A percentile compares a stretch with the other conserved stretches of the same genome.
Evolutionary conservation across 345 rosid species (phyloP).

Genomic region (Eutrema yunnanense): DNA sequence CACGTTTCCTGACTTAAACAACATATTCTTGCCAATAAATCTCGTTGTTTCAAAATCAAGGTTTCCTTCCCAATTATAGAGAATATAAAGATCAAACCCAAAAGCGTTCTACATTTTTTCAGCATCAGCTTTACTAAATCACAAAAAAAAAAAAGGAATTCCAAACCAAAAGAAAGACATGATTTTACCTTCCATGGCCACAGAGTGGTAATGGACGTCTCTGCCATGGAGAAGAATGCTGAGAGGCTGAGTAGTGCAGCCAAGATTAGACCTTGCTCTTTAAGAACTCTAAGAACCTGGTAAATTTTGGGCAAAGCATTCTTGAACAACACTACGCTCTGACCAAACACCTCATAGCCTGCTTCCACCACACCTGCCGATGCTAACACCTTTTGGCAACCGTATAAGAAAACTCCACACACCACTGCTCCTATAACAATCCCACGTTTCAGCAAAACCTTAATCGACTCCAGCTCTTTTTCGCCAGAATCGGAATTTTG

Average conservation of each 20-base stretch:
- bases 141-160: neutral
- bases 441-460: constrained; percentile 43
- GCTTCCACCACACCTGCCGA: constrained; percentile 61
- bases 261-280: constrained; percentile 77
- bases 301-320: constrained; percentile 67
- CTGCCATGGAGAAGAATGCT: constrained; percentile 95
- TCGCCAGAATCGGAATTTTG: constrained; percentile 1
- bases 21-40: neutral
- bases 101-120: neutral
- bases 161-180: neutral
- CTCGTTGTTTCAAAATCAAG: neutral
- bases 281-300: constrained; percentile 61
- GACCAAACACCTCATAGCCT: constrained; percentile 64
- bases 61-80: neutral
- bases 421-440: constrained; percentile 55
- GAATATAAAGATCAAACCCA: constrained; percentile 1
- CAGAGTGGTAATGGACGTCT: constrained; percentile 82
- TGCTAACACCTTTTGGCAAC: constrained; percentile 60
- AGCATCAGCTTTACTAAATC: neutral
- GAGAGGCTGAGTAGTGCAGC: constrained; percentile 70
- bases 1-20: neutral
- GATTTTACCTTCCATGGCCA: constrained; percentile 92
- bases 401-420: constrained; percentile 52
- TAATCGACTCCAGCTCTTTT: constrained; percentile 33
- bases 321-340: constrained; percentile 49